These are phyloP conservation scores for Gryganskiella cystojenkinii DNA, from an alignment of 192 early-diverging fungal species.

Conservation along the genomic window DNA sequence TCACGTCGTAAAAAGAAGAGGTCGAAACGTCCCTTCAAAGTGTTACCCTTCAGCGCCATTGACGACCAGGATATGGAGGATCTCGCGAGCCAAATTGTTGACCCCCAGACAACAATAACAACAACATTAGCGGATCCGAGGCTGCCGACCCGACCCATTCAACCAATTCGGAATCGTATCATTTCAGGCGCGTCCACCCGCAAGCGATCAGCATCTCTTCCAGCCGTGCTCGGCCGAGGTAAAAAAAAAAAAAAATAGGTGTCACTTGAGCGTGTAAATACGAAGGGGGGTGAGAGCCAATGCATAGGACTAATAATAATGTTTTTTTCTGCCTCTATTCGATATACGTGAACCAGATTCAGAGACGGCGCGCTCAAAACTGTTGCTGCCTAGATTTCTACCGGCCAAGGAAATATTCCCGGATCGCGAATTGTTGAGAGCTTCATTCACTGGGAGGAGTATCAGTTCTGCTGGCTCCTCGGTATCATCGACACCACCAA, in stretches of 20 bases:
- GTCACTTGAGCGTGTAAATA: not conserved
- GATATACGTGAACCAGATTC: too few relatives aligned
- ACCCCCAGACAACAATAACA: not conserved
- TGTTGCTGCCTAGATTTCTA: too few relatives aligned
- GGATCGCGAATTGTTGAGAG: not conserved
- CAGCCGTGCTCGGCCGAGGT: slow-evolving; percentile 23
- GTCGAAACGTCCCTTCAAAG: not conserved
- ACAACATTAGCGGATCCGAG: not conserved
- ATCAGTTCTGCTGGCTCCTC: not conserved
- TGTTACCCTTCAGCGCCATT: not conserved
- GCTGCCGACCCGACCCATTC: slow-evolving; percentile 10
- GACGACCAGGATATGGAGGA: not conserved
- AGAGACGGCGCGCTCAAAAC: too few relatives aligned
- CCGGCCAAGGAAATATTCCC: too few relatives aligned
- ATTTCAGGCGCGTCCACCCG: not conserved
- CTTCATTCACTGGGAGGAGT: not conserved
- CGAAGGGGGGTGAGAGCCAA: not conserved
- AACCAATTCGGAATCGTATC: not conserved
- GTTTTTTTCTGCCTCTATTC: not conserved
- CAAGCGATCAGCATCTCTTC: slow-evolving; percentile 21
- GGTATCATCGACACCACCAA: not conserved
- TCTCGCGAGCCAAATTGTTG: too few relatives aligned
- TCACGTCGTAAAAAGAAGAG: not conserved
- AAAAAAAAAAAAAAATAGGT: not conserved
- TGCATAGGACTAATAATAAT: too few relatives aligned